A percentile compares a stretch with the other conserved stretches of the same genome.
phyloP scores from a whole-genome alignment of 768 basidiomycete species.

The Leccinum broughii region DNA sequence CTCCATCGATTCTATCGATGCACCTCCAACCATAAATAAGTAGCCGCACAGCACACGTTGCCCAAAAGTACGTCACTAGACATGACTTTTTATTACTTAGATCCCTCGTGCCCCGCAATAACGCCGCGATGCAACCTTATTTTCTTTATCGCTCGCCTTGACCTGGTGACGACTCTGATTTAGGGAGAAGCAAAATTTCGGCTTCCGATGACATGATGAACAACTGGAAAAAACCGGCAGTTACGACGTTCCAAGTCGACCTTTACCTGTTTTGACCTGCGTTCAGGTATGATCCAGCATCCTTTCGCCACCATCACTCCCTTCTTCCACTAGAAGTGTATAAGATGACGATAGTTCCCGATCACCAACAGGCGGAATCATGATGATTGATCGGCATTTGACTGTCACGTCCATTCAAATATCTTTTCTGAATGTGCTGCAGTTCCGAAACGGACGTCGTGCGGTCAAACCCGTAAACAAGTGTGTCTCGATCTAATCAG shows the following conservation, averaged over 20 bases:
- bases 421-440: neutral
- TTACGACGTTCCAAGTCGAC: neutral
- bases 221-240: neutral
- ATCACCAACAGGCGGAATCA: neutral
- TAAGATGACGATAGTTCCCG: neutral
- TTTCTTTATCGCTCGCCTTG: neutral
- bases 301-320: neutral
- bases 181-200: neutral
- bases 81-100: neutral
- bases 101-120: neutral
- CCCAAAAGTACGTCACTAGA: neutral
- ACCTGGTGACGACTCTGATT: neutral
- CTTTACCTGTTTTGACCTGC: neutral
- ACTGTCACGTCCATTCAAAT: neutral
- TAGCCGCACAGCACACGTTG: neutral
- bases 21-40: neutral
- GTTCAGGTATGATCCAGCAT: neutral
- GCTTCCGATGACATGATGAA: neutral
- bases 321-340: neutral
- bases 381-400: neutral
- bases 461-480: neutral
- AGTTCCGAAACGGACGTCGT: neutral
- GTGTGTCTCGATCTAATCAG: neutral
- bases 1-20: neutral
- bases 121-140: neutral